phyloP scores from a whole-genome alignment of 192 early-diverging fungal species.

The Coemansia sp. region DNA sequence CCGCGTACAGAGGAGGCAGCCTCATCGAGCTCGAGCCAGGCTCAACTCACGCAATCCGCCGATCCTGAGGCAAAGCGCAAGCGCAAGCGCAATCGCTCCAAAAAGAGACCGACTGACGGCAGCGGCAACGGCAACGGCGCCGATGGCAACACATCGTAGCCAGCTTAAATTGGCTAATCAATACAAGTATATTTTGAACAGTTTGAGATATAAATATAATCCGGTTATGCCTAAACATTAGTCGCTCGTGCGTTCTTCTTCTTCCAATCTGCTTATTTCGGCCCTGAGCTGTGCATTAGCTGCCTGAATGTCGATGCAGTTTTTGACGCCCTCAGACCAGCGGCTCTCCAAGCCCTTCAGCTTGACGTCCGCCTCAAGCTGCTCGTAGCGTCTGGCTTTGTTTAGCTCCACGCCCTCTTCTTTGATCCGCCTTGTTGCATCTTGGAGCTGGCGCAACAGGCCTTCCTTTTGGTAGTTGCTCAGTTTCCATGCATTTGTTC shows the following conservation, averaged over 20 bases:
- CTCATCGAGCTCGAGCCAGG: too few relatives aligned
- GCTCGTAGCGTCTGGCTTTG: slow-evolving; percentile 40
- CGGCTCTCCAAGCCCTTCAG: slow-evolving; percentile 22
- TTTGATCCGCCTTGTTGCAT: slow-evolving; percentile 6
- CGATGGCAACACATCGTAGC: too few relatives aligned
- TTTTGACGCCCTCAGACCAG: slow-evolving; percentile 34
- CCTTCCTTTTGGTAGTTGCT: slow-evolving; percentile 39
- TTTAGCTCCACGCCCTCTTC: slow-evolving; percentile 30
- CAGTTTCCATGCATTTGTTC: slow-evolving; percentile 45
- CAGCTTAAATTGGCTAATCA: background rate
- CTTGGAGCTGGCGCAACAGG: slow-evolving; percentile 25
- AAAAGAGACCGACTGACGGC: background rate
- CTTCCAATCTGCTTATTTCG: slow-evolving; percentile 21
- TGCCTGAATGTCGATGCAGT: slow-evolving; percentile 45
- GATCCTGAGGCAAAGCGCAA: slow-evolving; percentile 8
- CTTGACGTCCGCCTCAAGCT: slow-evolving; percentile 30
- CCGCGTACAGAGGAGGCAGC: slow-evolving; percentile 4
- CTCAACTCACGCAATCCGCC: too few relatives aligned
- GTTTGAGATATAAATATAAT: background rate
- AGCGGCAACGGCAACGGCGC: too few relatives aligned
- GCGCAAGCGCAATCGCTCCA: slow-evolving; percentile 18
- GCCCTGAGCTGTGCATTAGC: slow-evolving; percentile 20
- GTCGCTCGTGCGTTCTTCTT: background rate
- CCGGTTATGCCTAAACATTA: too few relatives aligned
- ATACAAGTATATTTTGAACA: background rate